Evolutionary conservation across 331 rosid genomes (phyloP), one percentile per base, ranked within the genome.

Genomic region (Pyrus hybrid): DNA sequence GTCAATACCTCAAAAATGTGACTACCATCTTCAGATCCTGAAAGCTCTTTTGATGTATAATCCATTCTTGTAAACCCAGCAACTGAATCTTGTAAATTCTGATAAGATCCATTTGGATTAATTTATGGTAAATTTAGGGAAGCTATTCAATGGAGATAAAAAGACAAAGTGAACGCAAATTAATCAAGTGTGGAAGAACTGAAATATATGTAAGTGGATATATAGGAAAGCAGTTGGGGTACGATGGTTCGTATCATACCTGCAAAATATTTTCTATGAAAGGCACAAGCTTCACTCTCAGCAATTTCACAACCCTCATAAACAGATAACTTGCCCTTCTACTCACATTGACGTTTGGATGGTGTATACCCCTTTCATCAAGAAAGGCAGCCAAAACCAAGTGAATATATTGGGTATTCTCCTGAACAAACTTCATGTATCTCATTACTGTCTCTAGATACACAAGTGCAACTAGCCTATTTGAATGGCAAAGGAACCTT

Each of bases 361-460:
- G 99, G 86, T 84, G 97, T 83, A 92, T 88, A 56, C 99, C 97
- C 82, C 99, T 87, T 81, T 95, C 99, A 85, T 95, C 99, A 69
- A 95, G 97, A 86, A 92, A 95, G 70, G 90, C 96, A 83, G 91
- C 71, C 76, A 92, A 80, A 72, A 95, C 96, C 87, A 87, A 70
- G 30, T 91, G 93, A 79, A 94, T 87, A 79, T 87, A 89, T 33
- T 87, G 97, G 75, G 90, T 76, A 73, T 89, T 89, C 53, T 94
- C 97, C 79, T 89, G 96, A 67, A 92, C 85, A 77, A 90, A 87
- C 90, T 94, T 94, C 53, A 86, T 69, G 79, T 90, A 94, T 83
- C 99, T 89, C 20, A 90, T 85, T 61, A 92, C 80, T 35, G 99
- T 94, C 82, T 94, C 99, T 87, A 94, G 85, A 85, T 94, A 92